Evolutionary conservation across 352 stramenopile genomes (phyloP), one percentile per base, ranked within the genome.

Genomic region (Pythium sp.): DNA sequence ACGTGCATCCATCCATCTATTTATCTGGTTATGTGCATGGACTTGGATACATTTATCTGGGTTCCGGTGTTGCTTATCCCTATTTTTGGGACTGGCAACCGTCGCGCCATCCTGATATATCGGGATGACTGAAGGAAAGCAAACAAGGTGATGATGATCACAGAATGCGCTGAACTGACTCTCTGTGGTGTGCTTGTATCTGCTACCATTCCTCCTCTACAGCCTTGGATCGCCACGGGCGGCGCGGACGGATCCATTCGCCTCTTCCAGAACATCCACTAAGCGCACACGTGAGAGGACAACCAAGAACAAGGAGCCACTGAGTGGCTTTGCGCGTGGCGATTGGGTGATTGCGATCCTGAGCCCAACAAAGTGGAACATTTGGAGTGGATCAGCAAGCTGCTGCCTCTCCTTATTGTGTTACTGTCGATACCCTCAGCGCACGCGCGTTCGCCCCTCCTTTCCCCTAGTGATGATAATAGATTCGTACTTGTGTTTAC

Each of bases 181-280:
- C 22, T 54, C 15, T 56, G 11, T 24, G 30, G 63, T 6, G 60
- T 8, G 58, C 2, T 47, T 64, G 54, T 34, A 38, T 69, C 56
- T 72, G 43, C 18, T 68, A 51, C 15, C 43, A 51, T 51, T 22
- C 15, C 38, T 46, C 12, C 38, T 46, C 43, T 51, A 58, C 65
- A 92, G 87, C 93, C 93, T 28, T 98, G 93, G 93, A 76, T 98
- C 36, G 97, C 98, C 65, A 98, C 94, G 38, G 93, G 84, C 62
- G 97, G 97, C 51, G 96, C 96, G 1, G 97, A 99, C 78, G 94
- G 96, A 59, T 90, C 83, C 51, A 97, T 99, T 68, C 92, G 97
- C 59, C 85, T 99, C 59, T 99, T 97, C 78, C 96, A 99, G 77
- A 98, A 99, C 83, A 97, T 99, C 86, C 91, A 97, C 72, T 96